These are phyloP conservation scores for Trypanosoma avium DNA, from an alignment of 208 protist species.

Conservation along the genomic window DNA sequence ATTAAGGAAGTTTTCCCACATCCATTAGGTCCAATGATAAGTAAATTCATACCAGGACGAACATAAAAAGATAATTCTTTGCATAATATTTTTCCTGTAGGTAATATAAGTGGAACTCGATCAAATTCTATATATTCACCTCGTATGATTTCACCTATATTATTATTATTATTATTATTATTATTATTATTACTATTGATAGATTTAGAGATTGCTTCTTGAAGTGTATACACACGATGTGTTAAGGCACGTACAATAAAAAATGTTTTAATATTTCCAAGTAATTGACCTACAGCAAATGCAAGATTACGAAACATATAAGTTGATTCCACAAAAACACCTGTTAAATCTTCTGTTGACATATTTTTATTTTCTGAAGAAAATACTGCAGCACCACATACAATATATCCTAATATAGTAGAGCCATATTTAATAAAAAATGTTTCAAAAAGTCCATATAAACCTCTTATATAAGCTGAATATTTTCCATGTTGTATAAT, in stretches of 20 bases:
- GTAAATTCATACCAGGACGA: conserved; percentile 79
- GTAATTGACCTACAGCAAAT: conserved; percentile 35
- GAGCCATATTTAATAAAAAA: conserved; percentile 65
- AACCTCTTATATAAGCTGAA: conserved; percentile 47
- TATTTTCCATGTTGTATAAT: conserved; percentile 50
- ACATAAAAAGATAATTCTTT: conserved; percentile 72
- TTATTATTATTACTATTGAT: conserved; percentile 23
- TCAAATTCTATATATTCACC: conserved; percentile 85
- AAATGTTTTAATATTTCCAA: conserved; percentile 50
- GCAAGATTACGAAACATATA: conserved; percentile 54
- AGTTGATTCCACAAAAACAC: conserved; percentile 28
- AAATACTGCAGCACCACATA: conserved; percentile 36
- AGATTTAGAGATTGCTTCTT: conserved; percentile 37
- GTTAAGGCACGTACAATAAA: conserved; percentile 56
- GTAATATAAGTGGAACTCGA: conserved; percentile 63
- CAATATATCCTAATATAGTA: conserved; percentile 41
- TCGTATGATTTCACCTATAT: conserved; percentile 33
- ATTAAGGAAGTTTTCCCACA: conserved; percentile 91
- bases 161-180: background rate
- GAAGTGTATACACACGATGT: conserved; percentile 46
- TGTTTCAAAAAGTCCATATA: conserved; percentile 50
- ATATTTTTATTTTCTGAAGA: conserved; percentile 8
- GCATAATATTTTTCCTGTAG: conserved; percentile 61
- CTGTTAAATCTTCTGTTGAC: conserved; percentile 19
- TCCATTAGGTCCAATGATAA: conserved; percentile 92